Percentiles rank a stretch among this genome's conserved stretches.
phyloP scores from a whole-genome alignment of 208 protist genomes.

The Wallacemonas collosoma region DNA sequence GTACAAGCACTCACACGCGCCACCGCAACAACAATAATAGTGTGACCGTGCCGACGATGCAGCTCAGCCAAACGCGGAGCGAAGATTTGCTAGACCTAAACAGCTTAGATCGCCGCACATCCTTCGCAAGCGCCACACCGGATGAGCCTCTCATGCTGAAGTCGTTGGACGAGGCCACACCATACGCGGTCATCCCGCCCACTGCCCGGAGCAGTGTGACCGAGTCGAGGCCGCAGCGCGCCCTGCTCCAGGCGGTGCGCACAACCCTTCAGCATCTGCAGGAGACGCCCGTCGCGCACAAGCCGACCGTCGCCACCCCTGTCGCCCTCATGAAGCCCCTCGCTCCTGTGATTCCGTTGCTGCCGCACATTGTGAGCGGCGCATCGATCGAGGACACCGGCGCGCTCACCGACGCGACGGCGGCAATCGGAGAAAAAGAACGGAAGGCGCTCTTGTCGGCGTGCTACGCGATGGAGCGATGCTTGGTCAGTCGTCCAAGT shows the following conservation, averaged over 20 bases:
- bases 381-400: no score
- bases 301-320: no score
- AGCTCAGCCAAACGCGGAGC: not conserved
- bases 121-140: not conserved
- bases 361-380: no score
- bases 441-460: slow-evolving; percentile 5
- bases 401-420: not conserved
- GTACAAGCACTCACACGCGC: no score
- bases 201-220: no score
- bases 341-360: no score
- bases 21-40: no score
- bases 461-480: slow-evolving; percentile 6
- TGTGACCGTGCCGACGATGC: no score
- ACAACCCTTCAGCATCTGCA: not conserved
- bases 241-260: not conserved
- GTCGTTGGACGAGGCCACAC: no score
- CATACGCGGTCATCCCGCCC: no score
- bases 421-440: not conserved
- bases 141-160: no score
- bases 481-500: not conserved
- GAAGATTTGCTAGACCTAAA: not conserved
- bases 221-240: not conserved
- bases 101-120: not conserved
- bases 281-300: not conserved
- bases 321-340: no score